Conservation (phyloP, 1,284 basidiomycete species). For the Albatrellus sp. region DNA sequence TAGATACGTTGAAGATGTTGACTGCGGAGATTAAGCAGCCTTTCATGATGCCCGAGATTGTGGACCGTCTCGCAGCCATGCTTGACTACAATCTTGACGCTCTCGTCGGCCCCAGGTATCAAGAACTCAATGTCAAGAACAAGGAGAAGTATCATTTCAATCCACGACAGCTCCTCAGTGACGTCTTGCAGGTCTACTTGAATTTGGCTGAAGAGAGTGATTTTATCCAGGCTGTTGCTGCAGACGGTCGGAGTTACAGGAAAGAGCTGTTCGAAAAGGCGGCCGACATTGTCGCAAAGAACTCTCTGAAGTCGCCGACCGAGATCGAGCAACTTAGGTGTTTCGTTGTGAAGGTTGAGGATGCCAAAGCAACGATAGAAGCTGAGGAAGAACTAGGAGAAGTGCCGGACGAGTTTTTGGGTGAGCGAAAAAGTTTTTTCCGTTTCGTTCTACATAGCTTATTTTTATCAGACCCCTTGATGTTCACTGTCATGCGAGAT, state of each 20-base stretch:
- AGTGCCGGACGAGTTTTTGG: slow-evolving; percentile 90
- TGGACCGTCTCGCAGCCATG: slow-evolving; percentile 93
- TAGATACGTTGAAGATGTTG: slow-evolving; percentile 84
- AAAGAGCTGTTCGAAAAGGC: slow-evolving; percentile 80
- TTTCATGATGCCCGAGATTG: slow-evolving; percentile 95
- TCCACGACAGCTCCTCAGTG: slow-evolving; percentile 73
- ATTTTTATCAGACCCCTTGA: slow-evolving; percentile 64
- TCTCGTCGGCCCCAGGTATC: slow-evolving; percentile 79
- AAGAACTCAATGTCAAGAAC: slow-evolving; percentile 78
- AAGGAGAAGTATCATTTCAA: slow-evolving; percentile 87
- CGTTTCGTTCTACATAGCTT: slow-evolving; percentile 7
- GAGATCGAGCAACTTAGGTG: slow-evolving; percentile 68
- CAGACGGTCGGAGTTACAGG: slow-evolving; percentile 86
- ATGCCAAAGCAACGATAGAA: slow-evolving; percentile 63
- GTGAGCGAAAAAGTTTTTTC: slow-evolving; percentile 27
- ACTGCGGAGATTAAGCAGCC: slow-evolving; percentile 86
- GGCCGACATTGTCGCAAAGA: slow-evolving; percentile 53
- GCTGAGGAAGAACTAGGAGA: slow-evolving; percentile 92
- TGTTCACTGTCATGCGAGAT: slow-evolving; percentile 93
- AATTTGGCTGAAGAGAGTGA: slow-evolving; percentile 75
- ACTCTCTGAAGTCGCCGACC: slow-evolving; percentile 64
- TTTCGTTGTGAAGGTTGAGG: slow-evolving; percentile 81
- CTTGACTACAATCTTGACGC: slow-evolving; percentile 90
- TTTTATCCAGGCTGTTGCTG: slow-evolving; percentile 85
- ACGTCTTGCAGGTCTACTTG: slow-evolving; percentile 86